These are phyloP conservation scores for Ganoderma resinaceum DNA, from an alignment of 1,284 basidiomycete genomes.

Conservation along the genomic window DNA sequence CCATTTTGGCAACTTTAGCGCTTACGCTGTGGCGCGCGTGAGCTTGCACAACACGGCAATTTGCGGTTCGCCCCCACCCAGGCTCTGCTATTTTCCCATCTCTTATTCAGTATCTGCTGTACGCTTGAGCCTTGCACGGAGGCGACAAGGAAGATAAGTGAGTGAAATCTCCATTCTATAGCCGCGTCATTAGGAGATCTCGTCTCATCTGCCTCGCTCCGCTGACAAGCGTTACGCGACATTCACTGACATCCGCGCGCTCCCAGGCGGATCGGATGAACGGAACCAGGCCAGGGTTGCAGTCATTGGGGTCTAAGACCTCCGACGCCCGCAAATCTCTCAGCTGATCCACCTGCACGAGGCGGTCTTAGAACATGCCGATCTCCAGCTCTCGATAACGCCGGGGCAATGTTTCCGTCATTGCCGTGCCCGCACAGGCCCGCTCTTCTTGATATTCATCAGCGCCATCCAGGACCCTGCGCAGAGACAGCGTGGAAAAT, in stretches of 20 bases:
- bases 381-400: not conserved
- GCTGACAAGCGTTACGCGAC: not conserved
- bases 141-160: not conserved
- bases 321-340: not conserved
- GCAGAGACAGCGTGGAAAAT: not conserved
- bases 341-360: not conserved
- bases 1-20: not conserved
- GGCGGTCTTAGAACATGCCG: not conserved
- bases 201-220: not conserved
- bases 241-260: not conserved
- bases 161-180: too few species aligned
- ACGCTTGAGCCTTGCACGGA: not conserved
- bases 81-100: not conserved
- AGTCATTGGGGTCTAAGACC: not conserved
- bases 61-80: too few species aligned
- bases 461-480: not conserved
- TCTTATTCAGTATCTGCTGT: not conserved
- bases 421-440: not conserved
- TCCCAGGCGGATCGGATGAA: not conserved
- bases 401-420: slow-evolving; percentile 1
- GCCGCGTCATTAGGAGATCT: not conserved
- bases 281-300: not conserved
- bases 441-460: not conserved
- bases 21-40: not conserved
- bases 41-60: too few species aligned